These are phyloP conservation scores for Ophiostoma tasmaniense DNA, from an alignment of 2,329 filamentous ascomycete species.

Conservation along the genomic window DNA sequence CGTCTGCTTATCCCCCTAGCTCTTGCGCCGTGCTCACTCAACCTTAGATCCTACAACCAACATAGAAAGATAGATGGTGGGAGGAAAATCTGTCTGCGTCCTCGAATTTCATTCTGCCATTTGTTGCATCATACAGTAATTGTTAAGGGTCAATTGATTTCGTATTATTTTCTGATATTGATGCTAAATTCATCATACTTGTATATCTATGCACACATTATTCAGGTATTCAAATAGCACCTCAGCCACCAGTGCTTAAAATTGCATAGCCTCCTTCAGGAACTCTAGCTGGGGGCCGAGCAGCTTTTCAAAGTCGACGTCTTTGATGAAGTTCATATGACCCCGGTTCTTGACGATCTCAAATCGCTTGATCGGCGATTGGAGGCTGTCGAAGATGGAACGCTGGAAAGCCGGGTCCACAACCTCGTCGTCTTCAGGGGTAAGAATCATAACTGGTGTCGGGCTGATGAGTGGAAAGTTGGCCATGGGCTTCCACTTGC, in stretches of 20 bases:
- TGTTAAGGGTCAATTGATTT: not conserved
- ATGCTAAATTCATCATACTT: not conserved
- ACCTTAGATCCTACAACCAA: not conserved
- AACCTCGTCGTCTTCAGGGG: not conserved
- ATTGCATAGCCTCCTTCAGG: not conserved
- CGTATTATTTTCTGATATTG: not conserved
- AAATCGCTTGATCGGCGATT: not conserved
- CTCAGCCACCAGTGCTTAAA: not conserved
- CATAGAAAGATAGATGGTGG: not conserved
- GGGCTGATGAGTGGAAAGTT: not conserved
- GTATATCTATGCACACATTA: too few relatives aligned
- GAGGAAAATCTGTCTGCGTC: not conserved
- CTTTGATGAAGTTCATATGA: not conserved
- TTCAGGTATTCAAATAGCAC: not conserved
- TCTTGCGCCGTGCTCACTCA: not conserved
- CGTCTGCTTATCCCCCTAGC: not conserved
- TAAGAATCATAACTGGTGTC: not conserved
- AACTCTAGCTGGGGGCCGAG: not conserved
- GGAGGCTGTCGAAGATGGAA: not conserved
- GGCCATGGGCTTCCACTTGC: not conserved
- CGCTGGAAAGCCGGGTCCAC: not conserved
- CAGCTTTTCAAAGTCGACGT: not conserved
- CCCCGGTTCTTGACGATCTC: not conserved
- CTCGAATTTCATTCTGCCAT: not conserved
- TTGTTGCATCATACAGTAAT: not conserved